Conservation (phyloP, 179 eudicot genomes). For the Sideroxylon spinosum region DNA sequence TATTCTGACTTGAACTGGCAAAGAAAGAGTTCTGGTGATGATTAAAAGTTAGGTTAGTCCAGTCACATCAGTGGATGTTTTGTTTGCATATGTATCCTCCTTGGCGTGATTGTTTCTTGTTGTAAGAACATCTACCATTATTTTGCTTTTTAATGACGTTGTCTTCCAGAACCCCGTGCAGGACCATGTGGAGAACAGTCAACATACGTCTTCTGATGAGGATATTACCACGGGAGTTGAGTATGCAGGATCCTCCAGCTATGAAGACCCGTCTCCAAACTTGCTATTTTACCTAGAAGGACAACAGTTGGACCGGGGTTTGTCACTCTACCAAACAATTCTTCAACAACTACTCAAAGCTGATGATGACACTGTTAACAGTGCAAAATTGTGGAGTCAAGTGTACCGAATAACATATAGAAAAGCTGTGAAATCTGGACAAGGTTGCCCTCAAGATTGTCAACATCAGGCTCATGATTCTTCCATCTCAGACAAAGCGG, state of each 20-base stretch:
- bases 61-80: background rate
- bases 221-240: conserved; percentile 21
- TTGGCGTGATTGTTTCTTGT: background rate
- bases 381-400: conserved; percentile 53
- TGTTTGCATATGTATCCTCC: background rate
- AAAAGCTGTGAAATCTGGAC: conserved; percentile 30
- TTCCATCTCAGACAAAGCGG: conserved; percentile 20
- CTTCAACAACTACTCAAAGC: conserved; percentile 42
- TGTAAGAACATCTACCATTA: background rate
- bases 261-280: conserved; percentile 38
- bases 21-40: background rate
- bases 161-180: conserved; percentile 36
- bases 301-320: conserved; percentile 38
- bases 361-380: conserved; percentile 31
- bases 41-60: background rate
- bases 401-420: conserved; percentile 54
- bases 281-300: conserved; percentile 68
- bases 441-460: conserved; percentile 17
- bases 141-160: background rate
- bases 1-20: background rate
- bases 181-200: conserved; percentile 35
- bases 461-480: conserved; percentile 23
- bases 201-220: conserved; percentile 27
- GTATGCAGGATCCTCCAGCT: conserved; percentile 18
- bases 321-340: conserved; percentile 73